A percentile compares a stretch with the other conserved stretches of the same genome.
These are phyloP conservation scores for Astragalus membranaceus DNA, from an alignment of 306 rosid genomes.

Conservation along the genomic window DNA sequence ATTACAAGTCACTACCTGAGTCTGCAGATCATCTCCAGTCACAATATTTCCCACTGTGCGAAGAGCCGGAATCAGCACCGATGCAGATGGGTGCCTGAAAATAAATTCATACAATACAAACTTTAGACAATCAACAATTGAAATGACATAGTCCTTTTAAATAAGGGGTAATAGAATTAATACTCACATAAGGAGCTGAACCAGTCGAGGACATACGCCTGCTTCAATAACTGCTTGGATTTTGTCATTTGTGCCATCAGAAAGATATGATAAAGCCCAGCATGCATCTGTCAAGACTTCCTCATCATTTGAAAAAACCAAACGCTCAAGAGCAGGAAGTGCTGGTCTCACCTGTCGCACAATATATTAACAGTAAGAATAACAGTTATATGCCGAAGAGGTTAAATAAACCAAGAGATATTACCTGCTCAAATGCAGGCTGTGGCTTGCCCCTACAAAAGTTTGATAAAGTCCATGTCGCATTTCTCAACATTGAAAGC, in stretches of 20 bases:
- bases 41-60: slow-evolving; percentile 84
- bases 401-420: background rate
- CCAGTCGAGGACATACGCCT: slow-evolving; percentile 57
- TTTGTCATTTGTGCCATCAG: slow-evolving; percentile 70
- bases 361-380: background rate
- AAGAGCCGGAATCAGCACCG: slow-evolving; percentile 71
- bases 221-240: slow-evolving; percentile 81
- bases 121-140: background rate
- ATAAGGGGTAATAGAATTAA: background rate
- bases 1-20: slow-evolving; percentile 53
- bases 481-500: slow-evolving; percentile 79
- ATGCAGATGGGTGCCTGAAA: slow-evolving; percentile 66
- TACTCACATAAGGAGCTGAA: slow-evolving; percentile 74
- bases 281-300: slow-evolving; percentile 81
- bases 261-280: slow-evolving; percentile 79
- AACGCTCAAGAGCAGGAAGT: slow-evolving; percentile 71
- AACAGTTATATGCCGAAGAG: too few relatives aligned
- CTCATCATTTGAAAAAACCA: slow-evolving; percentile 62
- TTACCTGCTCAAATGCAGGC: slow-evolving; percentile 72
- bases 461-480: slow-evolving; percentile 80
- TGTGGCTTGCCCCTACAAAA: slow-evolving; percentile 90
- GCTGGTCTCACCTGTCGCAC: slow-evolving; percentile 62
- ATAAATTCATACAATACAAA: background rate
- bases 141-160: background rate
- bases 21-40: slow-evolving; percentile 80